These are phyloP conservation scores for Ensete glaucum DNA, from an alignment of 176 grass and related monocot species.

Conservation along the genomic window DNA sequence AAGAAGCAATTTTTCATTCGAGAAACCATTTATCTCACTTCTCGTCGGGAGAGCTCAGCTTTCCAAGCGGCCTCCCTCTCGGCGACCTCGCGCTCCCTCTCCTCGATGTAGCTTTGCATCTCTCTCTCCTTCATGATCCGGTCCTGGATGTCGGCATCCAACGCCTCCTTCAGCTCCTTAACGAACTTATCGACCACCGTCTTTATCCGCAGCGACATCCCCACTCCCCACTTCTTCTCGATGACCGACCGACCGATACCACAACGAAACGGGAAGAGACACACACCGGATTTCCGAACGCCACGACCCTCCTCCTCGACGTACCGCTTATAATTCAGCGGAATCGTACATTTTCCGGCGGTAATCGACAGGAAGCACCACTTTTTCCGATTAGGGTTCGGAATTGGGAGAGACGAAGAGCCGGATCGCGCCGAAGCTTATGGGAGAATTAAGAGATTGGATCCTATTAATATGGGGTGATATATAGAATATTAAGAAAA, in stretches of 20 bases:
- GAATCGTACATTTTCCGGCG: neutral
- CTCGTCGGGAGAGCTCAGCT: conserved; percentile 91
- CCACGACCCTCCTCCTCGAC: neutral
- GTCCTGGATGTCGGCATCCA: conserved; percentile 94
- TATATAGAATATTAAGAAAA: no score
- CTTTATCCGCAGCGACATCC: conserved; percentile 82
- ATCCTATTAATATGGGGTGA: neutral
- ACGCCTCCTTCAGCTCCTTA: conserved; percentile 83
- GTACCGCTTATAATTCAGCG: neutral
- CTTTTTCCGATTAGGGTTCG: neutral
- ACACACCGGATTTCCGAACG: neutral
- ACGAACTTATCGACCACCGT: conserved; percentile 94
- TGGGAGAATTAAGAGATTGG: neutral
- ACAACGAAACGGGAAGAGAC: no score
- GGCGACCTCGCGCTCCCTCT: conserved; percentile 95
- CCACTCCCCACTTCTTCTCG: conserved; percentile 2
- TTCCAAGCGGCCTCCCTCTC: conserved; percentile 97
- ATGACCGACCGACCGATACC: no score
- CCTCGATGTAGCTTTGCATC: conserved; percentile 99
- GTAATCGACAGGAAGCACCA: conserved; percentile 3
- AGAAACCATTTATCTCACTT: conserved; percentile 30
- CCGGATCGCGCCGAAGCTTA: neutral
- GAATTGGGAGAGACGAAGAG: neutral
- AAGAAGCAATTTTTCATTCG: neutral
- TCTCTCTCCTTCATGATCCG: conserved; percentile 94